Conservation (phyloP, 768 basidiomycete species). For the Leucocoprinus birnbaumii region DNA sequence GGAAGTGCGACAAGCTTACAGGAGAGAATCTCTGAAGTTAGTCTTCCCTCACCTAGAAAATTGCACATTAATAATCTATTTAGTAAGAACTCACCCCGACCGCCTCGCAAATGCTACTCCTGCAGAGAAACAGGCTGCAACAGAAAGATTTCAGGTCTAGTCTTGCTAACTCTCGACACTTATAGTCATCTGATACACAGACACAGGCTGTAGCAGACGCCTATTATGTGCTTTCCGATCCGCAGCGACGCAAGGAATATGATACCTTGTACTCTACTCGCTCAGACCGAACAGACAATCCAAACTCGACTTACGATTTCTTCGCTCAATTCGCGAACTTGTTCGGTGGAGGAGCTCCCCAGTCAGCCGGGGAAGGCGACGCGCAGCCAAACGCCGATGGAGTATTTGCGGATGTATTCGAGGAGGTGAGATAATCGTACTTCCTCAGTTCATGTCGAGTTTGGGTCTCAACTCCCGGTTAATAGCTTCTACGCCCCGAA, state of each 20-base stretch:
- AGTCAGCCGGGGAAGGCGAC: constrained; percentile 22
- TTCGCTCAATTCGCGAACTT: constrained; percentile 73
- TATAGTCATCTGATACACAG: constrained; percentile 1
- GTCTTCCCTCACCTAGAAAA: constrained; percentile 9
- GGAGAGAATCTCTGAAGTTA: constrained; percentile 73
- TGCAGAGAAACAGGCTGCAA: constrained; percentile 69
- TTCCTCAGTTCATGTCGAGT: too few species aligned
- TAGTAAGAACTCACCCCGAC: constrained; percentile 82
- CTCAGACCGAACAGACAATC: constrained; percentile 55
- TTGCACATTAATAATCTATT: constrained; percentile 16
- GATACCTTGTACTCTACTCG: constrained; percentile 63
- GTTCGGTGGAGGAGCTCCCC: constrained; percentile 50
- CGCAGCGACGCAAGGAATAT: constrained; percentile 68
- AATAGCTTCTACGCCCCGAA: constrained; percentile 75
- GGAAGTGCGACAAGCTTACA: constrained; percentile 76
- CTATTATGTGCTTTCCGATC: constrained; percentile 89
- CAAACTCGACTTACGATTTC: constrained; percentile 68
- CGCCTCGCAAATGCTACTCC: constrained; percentile 67
- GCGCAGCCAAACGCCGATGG: constrained; percentile 72
- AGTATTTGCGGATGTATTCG: constrained; percentile 88
- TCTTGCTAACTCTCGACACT: neutral
- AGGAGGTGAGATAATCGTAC: constrained; percentile 74
- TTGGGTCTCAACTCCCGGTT: too few species aligned
- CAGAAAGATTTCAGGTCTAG: constrained; percentile 81
- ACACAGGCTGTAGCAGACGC: constrained; percentile 86